Percentiles rank a stretch among this genome's conserved stretches.
These are phyloP conservation scores for Geranium brycei DNA, from an alignment of 345 rosid species.

Conservation along the genomic window DNA sequence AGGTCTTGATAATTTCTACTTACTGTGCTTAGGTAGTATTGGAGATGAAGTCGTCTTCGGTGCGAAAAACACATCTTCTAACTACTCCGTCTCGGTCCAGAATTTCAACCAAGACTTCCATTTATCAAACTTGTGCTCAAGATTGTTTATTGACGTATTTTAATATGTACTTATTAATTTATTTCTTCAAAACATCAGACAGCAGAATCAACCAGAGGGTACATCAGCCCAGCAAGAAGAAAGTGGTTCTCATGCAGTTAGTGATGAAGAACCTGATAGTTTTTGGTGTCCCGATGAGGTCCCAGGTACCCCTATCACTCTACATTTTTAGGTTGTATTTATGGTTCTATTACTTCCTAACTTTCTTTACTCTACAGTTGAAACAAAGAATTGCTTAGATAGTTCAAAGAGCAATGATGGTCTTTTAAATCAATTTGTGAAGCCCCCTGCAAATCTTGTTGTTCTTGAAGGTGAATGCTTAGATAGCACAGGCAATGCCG, in stretches of 20 bases:
- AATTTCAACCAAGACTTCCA: no score
- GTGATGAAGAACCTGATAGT: slow-evolving; percentile 47
- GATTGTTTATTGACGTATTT: no score
- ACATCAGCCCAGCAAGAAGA: slow-evolving; percentile 27
- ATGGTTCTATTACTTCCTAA: neutral
- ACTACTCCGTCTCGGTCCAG: no score
- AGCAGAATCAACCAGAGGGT: slow-evolving; percentile 43
- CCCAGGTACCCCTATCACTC: slow-evolving; percentile 37
- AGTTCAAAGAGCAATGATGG: slow-evolving; percentile 39
- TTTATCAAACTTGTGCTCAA: no score
- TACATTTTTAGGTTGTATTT: neutral
- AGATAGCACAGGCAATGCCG: slow-evolving; percentile 58
- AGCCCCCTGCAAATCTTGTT: slow-evolving; percentile 86
- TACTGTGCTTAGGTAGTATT: no score
- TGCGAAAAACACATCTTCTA: no score
- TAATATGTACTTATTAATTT: no score
- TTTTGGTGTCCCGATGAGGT: slow-evolving; percentile 74
- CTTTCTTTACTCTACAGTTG: slow-evolving; percentile 37
- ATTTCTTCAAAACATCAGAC: slow-evolving; percentile 25
- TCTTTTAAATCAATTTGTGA: slow-evolving; percentile 48
- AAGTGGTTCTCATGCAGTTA: slow-evolving; percentile 23
- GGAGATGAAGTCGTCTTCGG: no score
- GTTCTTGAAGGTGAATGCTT: slow-evolving; percentile 93
- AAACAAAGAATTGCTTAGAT: slow-evolving; percentile 63
- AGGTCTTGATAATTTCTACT: no score